Base-by-base conservation (phyloP, 2,329 filamentous ascomycete species). In the Monilinia aucupariae region DNA sequence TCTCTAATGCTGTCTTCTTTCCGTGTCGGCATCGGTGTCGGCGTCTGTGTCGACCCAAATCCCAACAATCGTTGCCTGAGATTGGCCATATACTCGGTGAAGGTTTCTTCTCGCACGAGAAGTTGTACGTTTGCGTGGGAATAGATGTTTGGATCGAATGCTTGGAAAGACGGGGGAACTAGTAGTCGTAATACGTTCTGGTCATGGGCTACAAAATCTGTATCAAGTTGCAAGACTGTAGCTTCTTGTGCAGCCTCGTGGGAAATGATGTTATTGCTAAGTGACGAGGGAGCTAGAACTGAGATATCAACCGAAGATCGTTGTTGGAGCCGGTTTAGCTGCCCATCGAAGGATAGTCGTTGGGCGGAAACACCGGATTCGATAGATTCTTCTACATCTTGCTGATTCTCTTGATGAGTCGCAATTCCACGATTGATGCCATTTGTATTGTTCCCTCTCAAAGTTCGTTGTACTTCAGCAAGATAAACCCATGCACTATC, bases 141-240 rank as follows among this genome's bases (percentile, higher is more conserved):
- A 17, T n/a, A 12, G 1, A 15, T 2, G 4, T 25, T 1, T n/a
- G 20, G 1, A 7, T 22, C 9, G 2, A 12, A 6, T 7, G 4
- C 20, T 7, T 3, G 5, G 4, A 8, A 2, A 3, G 1, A 22
- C 48, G 2, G 2, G 32, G n/a, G 8, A 25, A 2, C 13, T 37
- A 1, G 10, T 17, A 32, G 17, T 17, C 2, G 0, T 1, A 17
- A 7, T 47, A 7, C 20, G 3, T 9, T 15, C n/a, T 55, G 17
- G 10, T 45, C 20, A 10, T 41, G 7, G 13, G 13, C 3, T 25
- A 22, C 0, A 15, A 13, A 34, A 17, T 22, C 2, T 7, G 1
- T 12, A 12, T 45, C 8, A 1, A 8, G 3, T 6, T 34, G 7
- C 2, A 20, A 7, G 3, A 2, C 8, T 3, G 7, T n/a, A 4